Base-by-base conservation (phyloP, 2,329 filamentous ascomycete species). In the Colletotrichum eleusines region DNA sequence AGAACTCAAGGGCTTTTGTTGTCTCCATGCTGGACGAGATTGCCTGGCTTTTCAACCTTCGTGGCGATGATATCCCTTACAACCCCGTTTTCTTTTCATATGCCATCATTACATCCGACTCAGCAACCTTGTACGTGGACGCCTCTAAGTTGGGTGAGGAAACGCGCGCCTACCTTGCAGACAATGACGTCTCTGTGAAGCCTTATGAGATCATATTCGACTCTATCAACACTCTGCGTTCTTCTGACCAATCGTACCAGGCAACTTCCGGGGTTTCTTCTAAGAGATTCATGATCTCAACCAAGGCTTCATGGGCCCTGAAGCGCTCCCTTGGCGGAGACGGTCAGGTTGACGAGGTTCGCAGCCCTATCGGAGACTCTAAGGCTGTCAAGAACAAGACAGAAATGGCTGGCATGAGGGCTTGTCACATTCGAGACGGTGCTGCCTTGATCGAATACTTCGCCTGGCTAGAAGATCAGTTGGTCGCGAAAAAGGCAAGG, bases 1-100 rank as follows among this genome's bases (percentile, higher is more conserved):
- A 93, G 83, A 96, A 96, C 78, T 92, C 91, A 7, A 88, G 91
- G 23, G 95, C 94, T 1, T 94, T 98, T 75, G 90, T 98, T 59
- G 89, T 98, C 55, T 98, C 95, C 7, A 95, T 97, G 91, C 89
- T 99, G 53, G 96, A 99, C 77, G 96, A 99, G 81, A 90, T 98
- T 76, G 96, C 96, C 14, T 99, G 96, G 96, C 87, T 99, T n/a
- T 98, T 98, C 85, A 99, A 99, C 81, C 84, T 99, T 59, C 91
- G 96, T 75, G 96, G 96, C 76, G 96, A 88, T 80, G 96, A 98
- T 79, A 98, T 99, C 74, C 94, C 94, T 0, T 99, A 96, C 84
- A 99, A 99, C 78, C 96, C 96, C 0, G 96, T 99, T 60, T 98
- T 99, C 85, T 98, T 98, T 82, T 96, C 95, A 20, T 99, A 98